Percentiles rank a stretch among this genome's conserved stretches.
Evolutionary conservation across 2,329 filamentous ascomycete genomes (phyloP).

Genomic region (Aspergillus hortae): DNA sequence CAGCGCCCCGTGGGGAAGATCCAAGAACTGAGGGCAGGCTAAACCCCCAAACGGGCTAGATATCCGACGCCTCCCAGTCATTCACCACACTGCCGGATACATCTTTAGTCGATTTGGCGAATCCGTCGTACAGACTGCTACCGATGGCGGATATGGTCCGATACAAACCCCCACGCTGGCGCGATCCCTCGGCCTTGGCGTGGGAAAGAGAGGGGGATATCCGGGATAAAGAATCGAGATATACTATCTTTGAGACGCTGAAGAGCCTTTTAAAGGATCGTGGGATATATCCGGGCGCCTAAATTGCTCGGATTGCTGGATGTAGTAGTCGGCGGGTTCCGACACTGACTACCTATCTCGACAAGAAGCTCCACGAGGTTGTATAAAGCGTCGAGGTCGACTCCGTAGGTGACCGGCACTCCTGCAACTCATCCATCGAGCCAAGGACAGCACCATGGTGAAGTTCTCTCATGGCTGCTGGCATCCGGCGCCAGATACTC

Average conservation of each 20-base stretch:
- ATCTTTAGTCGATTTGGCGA: too few species aligned
- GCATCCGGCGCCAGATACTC: conserved; percentile 8
- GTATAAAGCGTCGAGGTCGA: too few species aligned
- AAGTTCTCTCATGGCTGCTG: conserved; percentile 9
- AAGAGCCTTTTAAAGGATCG: neutral
- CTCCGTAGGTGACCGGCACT: neutral
- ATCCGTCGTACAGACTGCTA: too few species aligned
- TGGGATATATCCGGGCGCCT: neutral
- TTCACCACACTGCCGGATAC: too few species aligned
- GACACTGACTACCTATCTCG: neutral
- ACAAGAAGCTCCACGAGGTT: neutral
- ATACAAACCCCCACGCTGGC: too few species aligned
- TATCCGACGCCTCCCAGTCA: neutral
- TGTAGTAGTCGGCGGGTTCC: too few species aligned
- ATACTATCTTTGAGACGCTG: too few species aligned
- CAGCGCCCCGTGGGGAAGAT: neutral
- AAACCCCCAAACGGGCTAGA: neutral
- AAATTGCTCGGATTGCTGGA: neutral
- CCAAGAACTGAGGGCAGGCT: neutral
- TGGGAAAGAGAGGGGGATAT: too few species aligned
- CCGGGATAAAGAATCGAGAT: too few species aligned
- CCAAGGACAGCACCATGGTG: neutral
- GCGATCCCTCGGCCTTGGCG: too few species aligned
- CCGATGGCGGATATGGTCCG: too few species aligned
- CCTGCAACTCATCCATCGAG: neutral